phyloP scores from a whole-genome alignment of 257 asterid genomes.

The Solanum medicagineum region DNA sequence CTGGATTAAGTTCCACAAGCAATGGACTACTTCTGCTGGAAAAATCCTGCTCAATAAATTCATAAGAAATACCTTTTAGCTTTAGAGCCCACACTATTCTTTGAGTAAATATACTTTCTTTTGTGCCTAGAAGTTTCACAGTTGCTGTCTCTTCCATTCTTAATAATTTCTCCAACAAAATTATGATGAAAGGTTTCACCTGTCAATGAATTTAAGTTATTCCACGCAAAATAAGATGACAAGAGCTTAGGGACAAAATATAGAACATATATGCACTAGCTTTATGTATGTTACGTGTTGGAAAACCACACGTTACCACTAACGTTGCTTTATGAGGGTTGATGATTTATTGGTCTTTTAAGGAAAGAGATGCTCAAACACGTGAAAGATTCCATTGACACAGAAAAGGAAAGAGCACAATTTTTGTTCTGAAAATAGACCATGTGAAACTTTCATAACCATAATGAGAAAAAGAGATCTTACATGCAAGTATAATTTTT shows the following conservation, averaged over 20 bases:
- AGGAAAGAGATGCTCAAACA: neutral
- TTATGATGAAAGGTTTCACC: neutral
- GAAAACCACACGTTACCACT: neutral
- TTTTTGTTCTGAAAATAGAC: neutral
- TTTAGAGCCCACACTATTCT: conserved; percentile 5
- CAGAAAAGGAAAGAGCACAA: neutral
- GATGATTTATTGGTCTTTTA: neutral
- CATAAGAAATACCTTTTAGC: neutral
- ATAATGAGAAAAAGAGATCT: too few relatives aligned
- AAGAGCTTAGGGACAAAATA: neutral
- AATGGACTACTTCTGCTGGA: neutral
- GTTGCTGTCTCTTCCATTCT: neutral
- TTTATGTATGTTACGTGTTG: neutral
- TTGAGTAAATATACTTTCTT: neutral
- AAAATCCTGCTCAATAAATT: neutral
- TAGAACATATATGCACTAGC: neutral
- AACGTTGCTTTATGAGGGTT: neutral
- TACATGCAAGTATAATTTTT: too few relatives aligned
- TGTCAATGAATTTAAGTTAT: neutral
- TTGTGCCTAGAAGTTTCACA: neutral
- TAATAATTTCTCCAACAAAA: neutral
- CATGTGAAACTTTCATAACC: neutral
- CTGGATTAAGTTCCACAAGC: conserved; percentile 2
- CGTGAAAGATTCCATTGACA: neutral
- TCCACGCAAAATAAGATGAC: neutral